These are phyloP conservation scores for Ceratocystis papillata DNA, from an alignment of 2,329 filamentous ascomycete genomes.

Conservation along the genomic window DNA sequence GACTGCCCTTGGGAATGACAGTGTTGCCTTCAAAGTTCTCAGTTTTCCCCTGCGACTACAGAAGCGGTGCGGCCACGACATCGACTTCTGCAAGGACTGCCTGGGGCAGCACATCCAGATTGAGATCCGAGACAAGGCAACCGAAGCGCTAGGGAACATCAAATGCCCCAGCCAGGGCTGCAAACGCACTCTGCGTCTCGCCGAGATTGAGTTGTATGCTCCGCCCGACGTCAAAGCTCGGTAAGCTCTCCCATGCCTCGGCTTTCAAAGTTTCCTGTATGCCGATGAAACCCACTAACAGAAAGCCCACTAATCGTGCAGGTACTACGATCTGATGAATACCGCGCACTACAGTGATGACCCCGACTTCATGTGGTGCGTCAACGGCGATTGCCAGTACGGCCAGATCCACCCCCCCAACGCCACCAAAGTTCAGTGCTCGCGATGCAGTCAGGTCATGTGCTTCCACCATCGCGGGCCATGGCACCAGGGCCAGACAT, in stretches of 20 bases:
- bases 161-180: background rate
- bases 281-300: too few species aligned
- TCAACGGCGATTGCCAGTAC: conserved; percentile 56
- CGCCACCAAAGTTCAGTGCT: conserved; percentile 56
- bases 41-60: background rate
- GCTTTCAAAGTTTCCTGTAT: background rate
- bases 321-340: conserved; percentile 4
- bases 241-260: background rate
- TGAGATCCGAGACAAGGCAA: background rate
- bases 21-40: conserved; percentile 2
- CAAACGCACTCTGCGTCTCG: conserved; percentile 2
- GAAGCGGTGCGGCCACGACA: background rate
- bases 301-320: background rate
- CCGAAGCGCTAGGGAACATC: conserved; percentile 1
- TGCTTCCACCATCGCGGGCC: conserved; percentile 14
- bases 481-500: conserved; percentile 16
- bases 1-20: conserved; percentile 1
- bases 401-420: conserved; percentile 58
- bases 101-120: conserved; percentile 14
- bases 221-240: conserved; percentile 2
- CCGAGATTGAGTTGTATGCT: conserved; percentile 15
- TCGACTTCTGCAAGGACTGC: conserved; percentile 13
- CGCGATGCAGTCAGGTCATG: conserved; percentile 33
- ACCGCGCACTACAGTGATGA: conserved; percentile 38
- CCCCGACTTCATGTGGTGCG: conserved; percentile 59